These are phyloP conservation scores for Cercophora scortea DNA, from an alignment of 495 filamentous ascomycete species.

Conservation along the genomic window DNA sequence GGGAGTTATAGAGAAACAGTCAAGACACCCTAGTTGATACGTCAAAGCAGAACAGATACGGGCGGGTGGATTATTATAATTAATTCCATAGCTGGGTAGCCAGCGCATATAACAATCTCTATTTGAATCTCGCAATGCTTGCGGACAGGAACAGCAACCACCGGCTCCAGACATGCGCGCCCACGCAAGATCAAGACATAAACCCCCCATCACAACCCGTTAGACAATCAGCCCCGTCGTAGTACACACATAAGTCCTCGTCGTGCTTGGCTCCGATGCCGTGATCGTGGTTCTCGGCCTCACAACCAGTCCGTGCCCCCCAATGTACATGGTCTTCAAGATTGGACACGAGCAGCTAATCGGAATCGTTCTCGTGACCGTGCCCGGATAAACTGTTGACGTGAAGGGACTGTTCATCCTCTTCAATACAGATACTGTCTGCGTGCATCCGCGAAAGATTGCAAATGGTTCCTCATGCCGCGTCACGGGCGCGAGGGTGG, in stretches of 20 bases:
- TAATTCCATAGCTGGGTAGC: no score
- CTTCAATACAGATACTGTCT: conserved; percentile 1
- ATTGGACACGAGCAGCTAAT: conserved; percentile 4
- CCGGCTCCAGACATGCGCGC: no score
- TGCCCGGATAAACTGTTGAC: conserved; percentile 1
- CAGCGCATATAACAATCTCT: no score
- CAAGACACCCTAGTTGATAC: no score
- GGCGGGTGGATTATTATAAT: no score
- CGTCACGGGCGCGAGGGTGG: neutral
- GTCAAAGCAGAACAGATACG: no score
- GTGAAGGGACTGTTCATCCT: conserved; percentile 2
- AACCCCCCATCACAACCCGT: no score
- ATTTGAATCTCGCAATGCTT: no score
- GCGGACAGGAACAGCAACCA: no score
- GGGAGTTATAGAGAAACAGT: no score
- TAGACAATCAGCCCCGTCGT: neutral
- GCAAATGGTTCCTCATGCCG: neutral
- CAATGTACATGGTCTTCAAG: conserved; percentile 1
- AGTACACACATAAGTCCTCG: neutral
- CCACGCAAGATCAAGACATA: no score
- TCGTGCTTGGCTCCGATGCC: neutral
- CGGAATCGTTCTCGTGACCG: conserved; percentile 1
- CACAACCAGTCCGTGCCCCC: conserved; percentile 1
- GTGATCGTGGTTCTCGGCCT: conserved; percentile 1
- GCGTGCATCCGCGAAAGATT: conserved; percentile 5